Conservation (phyloP, 2,329 filamentous ascomycete species). For the Paecilomyces fulvus region DNA sequence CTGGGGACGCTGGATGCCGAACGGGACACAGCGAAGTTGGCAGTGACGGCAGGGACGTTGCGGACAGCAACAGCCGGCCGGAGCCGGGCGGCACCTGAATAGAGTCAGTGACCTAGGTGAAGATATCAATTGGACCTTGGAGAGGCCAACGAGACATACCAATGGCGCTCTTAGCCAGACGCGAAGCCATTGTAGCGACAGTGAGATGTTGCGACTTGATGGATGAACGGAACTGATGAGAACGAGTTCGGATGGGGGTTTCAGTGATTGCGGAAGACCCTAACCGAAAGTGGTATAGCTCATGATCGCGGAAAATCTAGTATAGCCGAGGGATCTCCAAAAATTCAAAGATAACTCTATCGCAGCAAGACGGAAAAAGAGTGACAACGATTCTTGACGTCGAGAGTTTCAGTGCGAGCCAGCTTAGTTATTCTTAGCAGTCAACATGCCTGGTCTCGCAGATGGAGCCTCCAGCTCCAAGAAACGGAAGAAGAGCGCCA, state of each 20-base stretch:
- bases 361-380: slow-evolving; percentile 5
- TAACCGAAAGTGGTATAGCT: slow-evolving; percentile 22
- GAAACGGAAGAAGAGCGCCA: slow-evolving; percentile 30
- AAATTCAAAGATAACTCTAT: slow-evolving; percentile 15
- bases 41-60: slow-evolving; percentile 64
- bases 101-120: slow-evolving; percentile 25
- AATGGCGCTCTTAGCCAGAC: slow-evolving; percentile 89
- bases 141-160: slow-evolving; percentile 55
- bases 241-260: slow-evolving; percentile 32
- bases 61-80: slow-evolving; percentile 72
- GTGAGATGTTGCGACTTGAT: slow-evolving; percentile 44
- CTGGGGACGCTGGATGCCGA: slow-evolving; percentile 68
- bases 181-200: slow-evolving; percentile 86
- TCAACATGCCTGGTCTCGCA: slow-evolving; percentile 20
- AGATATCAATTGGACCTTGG: slow-evolving; percentile 7
- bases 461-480: slow-evolving; percentile 22
- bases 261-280: slow-evolving; percentile 27
- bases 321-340: slow-evolving; percentile 19
- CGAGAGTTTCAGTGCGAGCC: slow-evolving; percentile 21
- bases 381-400: background rate
- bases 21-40: slow-evolving; percentile 59
- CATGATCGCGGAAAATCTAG: slow-evolving; percentile 23
- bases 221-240: slow-evolving; percentile 32
- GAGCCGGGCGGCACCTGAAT: slow-evolving; percentile 77
- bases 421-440: slow-evolving; percentile 39